phyloP scores from a whole-genome alignment of 805 yeast species.

The Sugiyamaella chiloensis region DNA sequence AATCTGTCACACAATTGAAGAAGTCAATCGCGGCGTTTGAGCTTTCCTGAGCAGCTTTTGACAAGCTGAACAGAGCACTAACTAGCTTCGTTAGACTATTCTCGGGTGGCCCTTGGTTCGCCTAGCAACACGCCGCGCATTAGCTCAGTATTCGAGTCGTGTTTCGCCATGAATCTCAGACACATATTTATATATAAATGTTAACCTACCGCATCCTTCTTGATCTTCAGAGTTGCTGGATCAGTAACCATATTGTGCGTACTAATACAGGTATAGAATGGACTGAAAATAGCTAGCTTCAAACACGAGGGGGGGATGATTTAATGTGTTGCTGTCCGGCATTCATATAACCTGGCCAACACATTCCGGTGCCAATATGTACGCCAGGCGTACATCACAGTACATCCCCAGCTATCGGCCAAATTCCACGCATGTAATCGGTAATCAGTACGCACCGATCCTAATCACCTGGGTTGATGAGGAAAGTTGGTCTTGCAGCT shows the following conservation, averaged over 20 bases:
- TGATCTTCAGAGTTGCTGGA: conserved; percentile 25
- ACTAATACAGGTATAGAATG: background rate
- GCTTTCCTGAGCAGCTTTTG: conserved; percentile 83
- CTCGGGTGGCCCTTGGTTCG: background rate
- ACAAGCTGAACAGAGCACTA: conserved; percentile 73
- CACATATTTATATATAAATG: background rate
- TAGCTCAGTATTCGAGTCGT: background rate
- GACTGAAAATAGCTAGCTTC: no score
- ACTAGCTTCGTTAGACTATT: conserved; percentile 47
- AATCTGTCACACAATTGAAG: conserved; percentile 50
- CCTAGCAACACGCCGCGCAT: background rate
- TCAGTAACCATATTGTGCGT: background rate
- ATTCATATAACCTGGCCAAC: no score
- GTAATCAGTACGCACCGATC: no score
- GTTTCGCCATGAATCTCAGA: background rate
- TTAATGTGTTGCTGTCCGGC: no score
- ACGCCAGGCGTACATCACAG: no score
- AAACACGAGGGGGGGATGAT: no score
- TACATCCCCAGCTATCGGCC: no score
- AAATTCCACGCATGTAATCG: no score
- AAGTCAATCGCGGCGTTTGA: conserved; percentile 77
- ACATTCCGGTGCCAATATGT: no score
- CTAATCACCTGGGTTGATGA: no score
- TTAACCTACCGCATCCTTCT: conserved; percentile 36
- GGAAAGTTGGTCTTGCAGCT: conserved; percentile 47